These are phyloP conservation scores for Lathyrus tuberosus DNA, from an alignment of 306 rosid species.

Conservation along the genomic window DNA sequence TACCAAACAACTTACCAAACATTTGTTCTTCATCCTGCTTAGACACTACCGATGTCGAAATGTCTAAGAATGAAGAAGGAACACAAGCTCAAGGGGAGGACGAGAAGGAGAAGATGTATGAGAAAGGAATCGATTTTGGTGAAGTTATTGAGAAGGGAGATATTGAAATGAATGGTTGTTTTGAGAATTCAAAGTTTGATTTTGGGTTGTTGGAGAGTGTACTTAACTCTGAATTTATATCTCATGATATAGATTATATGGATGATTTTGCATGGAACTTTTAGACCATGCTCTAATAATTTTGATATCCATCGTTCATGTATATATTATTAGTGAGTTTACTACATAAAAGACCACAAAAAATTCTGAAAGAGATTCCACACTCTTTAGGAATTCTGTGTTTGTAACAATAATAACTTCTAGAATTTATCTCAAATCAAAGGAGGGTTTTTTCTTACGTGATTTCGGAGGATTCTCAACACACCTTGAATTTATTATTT, in stretches of 20 bases:
- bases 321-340: constrained; percentile 11
- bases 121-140: constrained; percentile 26
- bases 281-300: constrained; percentile 39
- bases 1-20: constrained; percentile 30
- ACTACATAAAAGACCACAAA: no score
- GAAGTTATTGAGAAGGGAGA: no score
- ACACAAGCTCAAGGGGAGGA: constrained; percentile 23
- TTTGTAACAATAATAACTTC: no score
- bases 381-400: no score
- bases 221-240: constrained; percentile 52
- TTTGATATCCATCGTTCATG: background rate
- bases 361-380: no score
- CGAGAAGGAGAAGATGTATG: constrained; percentile 43
- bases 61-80: constrained; percentile 43
- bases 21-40: constrained; percentile 42
- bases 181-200: constrained; percentile 55
- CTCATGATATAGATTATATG: constrained; percentile 51
- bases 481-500: no score
- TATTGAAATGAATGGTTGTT: constrained; percentile 29
- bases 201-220: constrained; percentile 65
- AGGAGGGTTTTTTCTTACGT: no score
- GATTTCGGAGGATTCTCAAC: no score
- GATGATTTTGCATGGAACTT: constrained; percentile 71
- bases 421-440: no score
- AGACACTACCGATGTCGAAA: constrained; percentile 7